Base-by-base conservation (phyloP, 2,329 filamentous ascomycete species). In the Diplocarpon mali region DNA sequence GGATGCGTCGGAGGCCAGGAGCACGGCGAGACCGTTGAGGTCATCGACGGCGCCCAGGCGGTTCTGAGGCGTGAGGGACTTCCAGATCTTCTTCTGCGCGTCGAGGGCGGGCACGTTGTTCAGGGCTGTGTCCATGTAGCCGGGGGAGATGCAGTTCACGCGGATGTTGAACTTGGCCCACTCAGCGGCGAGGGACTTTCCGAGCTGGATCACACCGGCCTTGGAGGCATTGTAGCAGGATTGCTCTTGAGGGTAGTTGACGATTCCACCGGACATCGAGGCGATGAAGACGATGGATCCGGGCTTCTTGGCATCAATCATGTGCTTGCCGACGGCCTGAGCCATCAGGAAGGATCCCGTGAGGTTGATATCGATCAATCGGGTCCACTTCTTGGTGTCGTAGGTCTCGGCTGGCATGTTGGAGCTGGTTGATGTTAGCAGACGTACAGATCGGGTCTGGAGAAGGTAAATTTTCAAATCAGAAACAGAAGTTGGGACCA, bases 231-330 rank as follows among this genome's bases (percentile, higher is more conserved):
- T 89, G 75, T 90, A 90, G 66, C 80, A 85, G 38, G 72, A 78
- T 68, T 89, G 84, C 68, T 87, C 81, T 67, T 89, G 84, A 6
- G 84, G 85, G 69, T 80, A 88, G 76, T 90, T 90, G 72, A 88
- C 85, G 53, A 90, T 78, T 67, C 78, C 77, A 53, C 84, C 85
- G 40, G 82, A 86, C 84, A 90, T 88, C 58, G 80, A 85, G 28
- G 82, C 83, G 42, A 88, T 77, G 50, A 87, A 76, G 59, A 89
- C 72, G 60, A 89, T 83, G 58, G 75, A 81, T 35, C 84, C 84
- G 11, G 79, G 77, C 65, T 79, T 80, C 59, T 74, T 72, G 45
- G 76, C 74, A n/a, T 71, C 68, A 66, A 88, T 87, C 81, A 87
- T 87, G 56, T 75, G 69, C 44, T 76, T 76, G 35, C 78, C 81